Base-by-base conservation (phyloP, 164 flowering plant species). In the Protea cynaroides region DNA sequence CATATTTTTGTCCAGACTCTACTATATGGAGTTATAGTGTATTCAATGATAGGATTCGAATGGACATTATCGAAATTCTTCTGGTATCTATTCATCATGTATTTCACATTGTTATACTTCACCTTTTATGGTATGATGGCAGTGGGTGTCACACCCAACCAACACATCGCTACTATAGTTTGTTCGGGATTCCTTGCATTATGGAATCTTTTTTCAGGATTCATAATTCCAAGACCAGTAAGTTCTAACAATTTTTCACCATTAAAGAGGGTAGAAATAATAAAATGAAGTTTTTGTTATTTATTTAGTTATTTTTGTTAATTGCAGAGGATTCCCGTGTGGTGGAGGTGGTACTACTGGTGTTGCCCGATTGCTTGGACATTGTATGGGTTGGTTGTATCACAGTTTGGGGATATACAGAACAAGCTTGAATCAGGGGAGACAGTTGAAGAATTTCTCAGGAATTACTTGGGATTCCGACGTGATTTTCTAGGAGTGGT, bases 81-180 rank as follows among this genome's bases (percentile, higher is more conserved):
- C 18, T 82, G 84, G 86, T 78, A 76, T 37, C 22, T 79, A 10
- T 84, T 75, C 74, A 79, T 72, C 75, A 76, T 80, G 81, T 79
- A 37, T 76, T 75, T 75, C 78, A 71, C 86, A 0, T 67, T 84
- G 25, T 64, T 80, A 24, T 81, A 79, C 75, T 84, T 78, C 74
- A 83, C 83, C 40, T 81, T 66, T 71, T 81, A 78, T 22, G 89
- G 86, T 17, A 84, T 84, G 88, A 82, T 82, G 83, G 56, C 77
- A 0, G 82, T 84, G 55, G 84, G 79, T 11, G 43, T 81, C 51
- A 81, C 86, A 7, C 89, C 89, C 47, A 81, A 80, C 69, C 69
- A 68, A 29, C 75, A 77, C 44, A 69, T 80, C 22, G 81, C 79
- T 49, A 11, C 74, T 36, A 71, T 79, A 2, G n/a, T 71, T 37